phyloP scores from a whole-genome alignment of 140 eudicot genomes.

The Oenanthe javanica region DNA sequence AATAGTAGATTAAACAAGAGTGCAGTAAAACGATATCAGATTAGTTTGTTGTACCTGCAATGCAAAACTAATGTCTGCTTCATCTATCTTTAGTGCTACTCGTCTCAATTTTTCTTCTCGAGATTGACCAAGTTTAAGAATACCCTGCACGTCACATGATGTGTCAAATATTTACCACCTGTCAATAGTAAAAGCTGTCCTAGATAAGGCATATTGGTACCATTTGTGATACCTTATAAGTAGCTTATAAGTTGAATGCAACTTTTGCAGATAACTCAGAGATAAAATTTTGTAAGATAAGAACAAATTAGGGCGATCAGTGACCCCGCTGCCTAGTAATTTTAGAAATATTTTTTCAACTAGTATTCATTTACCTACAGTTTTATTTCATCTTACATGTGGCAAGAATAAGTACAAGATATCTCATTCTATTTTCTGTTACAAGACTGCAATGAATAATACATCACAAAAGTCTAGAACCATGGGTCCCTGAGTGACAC shows the following conservation, averaged over 20 bases:
- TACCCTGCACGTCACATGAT: constrained; percentile 50
- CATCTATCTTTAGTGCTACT: constrained; percentile 72
- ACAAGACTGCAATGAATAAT: background rate
- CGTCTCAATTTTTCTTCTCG: constrained; percentile 76
- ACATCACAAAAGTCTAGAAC: background rate
- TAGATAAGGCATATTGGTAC: background rate
- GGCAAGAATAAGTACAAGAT: background rate
- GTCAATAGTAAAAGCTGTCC: background rate
- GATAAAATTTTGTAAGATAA: background rate
- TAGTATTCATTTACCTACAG: background rate
- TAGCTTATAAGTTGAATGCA: background rate
- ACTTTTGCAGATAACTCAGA: background rate
- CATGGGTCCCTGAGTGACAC: background rate
- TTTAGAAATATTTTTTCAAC: background rate
- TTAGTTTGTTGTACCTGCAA: constrained; percentile 53
- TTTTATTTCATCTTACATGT: background rate
- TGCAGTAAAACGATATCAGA: background rate
- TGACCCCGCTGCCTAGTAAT: background rate
- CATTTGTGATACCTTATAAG: too few relatives aligned
- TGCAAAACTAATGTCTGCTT: constrained; percentile 84
- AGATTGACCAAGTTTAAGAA: constrained; percentile 71
- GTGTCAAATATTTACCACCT: background rate
- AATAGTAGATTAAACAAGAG: background rate
- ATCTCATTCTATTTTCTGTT: background rate
- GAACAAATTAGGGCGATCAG: background rate